Base-by-base conservation (phyloP, 2,329 filamentous ascomycete species). In the Geoglossum cookeanum region DNA sequence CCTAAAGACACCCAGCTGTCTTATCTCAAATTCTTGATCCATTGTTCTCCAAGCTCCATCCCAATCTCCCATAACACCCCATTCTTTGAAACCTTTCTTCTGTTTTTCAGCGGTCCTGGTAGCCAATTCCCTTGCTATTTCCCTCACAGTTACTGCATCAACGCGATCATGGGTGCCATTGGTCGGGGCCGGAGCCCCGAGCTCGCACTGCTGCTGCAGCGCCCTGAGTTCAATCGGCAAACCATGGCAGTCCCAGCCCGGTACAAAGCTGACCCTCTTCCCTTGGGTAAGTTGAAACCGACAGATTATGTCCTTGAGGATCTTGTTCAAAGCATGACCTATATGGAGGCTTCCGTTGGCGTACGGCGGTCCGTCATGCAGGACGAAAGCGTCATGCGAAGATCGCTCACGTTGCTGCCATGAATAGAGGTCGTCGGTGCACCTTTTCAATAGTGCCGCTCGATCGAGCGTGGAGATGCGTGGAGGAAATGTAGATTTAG, bases 171-270 rank as follows among this genome's bases (percentile, higher is more conserved):
- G 66, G 9, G 57, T 58, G 59, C 63, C 54, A 47, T 63, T 60
- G 32, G 53, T 52, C 49, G 64, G 58, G 39, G 60, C 59, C 42
- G 61, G 61, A 22, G 63, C 58, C 58, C 63, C 64, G 45, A 64
- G 67, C 62, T 57, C 22, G 37, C 37, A 56, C 7, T 59, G 66
- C 62, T 72, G 70, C 64, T 85, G 85, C 15, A 98, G 77, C 29
- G 90, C 92, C 71, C 97, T 98, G 64, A 97, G 78, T 75, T 98
- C 92, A 66, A 98, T 98, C 0, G 92, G 92, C 54, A 98, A 77
- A 0, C 92, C 92, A 73, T 98, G 92, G 63, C 92, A 98, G 68
- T 98, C 94, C 92, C 92, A 98, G 51, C 92, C 91, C 1, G 92
- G 92, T 15, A 89, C 76, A 66, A 94, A 98, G 44, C 81, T 76